Conservation (phyloP, 306 rosid species). For the Biancaea sappan region DNA sequence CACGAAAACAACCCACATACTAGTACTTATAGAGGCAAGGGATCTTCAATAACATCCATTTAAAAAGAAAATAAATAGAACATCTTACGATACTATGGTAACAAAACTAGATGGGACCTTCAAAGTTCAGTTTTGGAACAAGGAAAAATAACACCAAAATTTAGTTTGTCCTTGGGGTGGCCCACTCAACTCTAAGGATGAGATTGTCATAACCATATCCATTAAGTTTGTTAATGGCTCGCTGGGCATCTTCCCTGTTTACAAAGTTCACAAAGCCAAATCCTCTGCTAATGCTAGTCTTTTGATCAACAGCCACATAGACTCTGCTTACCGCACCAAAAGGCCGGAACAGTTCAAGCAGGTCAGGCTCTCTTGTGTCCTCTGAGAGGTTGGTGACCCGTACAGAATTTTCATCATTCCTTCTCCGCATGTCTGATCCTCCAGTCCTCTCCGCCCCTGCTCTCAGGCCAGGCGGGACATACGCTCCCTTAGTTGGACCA, state of each 20-base stretch:
- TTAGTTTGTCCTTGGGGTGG: constrained; percentile 49
- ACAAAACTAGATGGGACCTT: constrained; percentile 27
- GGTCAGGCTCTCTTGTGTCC: constrained; percentile 91
- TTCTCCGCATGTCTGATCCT: constrained; percentile 84
- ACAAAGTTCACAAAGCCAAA: constrained; percentile 96
- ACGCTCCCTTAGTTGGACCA: constrained; percentile 57
- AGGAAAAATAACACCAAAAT: background rate
- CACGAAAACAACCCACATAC: background rate
- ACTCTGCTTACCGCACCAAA: constrained; percentile 91
- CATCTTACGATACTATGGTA: constrained; percentile 1
- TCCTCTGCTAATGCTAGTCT: constrained; percentile 87
- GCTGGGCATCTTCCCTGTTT: constrained; percentile 90
- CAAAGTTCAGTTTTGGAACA: background rate
- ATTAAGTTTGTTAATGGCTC: constrained; percentile 88
- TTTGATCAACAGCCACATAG: constrained; percentile 88
- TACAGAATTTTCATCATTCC: constrained; percentile 95
- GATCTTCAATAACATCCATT: background rate
- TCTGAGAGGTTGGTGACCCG: constrained; percentile 95
- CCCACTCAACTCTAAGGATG: constrained; percentile 59
- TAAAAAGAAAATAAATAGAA: constrained; percentile 1
- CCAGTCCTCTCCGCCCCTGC: constrained; percentile 72
- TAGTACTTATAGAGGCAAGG: constrained; percentile 2
- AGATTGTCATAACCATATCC: constrained; percentile 91
- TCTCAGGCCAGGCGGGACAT: constrained; percentile 87
- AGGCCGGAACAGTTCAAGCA: constrained; percentile 92